These are phyloP conservation scores for Cnidoscolus chayamansa DNA, from an alignment of 441 rosid species.

Conservation along the genomic window DNA sequence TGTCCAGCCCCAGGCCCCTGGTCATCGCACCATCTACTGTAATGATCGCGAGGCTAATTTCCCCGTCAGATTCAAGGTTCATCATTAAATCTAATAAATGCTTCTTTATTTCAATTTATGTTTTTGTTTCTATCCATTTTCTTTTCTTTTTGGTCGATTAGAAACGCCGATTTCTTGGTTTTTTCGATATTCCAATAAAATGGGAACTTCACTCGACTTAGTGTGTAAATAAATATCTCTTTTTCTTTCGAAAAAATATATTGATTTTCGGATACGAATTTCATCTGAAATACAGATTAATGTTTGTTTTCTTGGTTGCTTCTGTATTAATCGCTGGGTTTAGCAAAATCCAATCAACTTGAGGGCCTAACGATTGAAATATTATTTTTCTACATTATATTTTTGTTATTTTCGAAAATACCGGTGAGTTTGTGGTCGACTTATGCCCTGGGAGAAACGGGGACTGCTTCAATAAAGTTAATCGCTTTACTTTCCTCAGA, in stretches of 20 bases:
- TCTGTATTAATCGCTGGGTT: neutral
- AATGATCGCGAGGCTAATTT: conserved; percentile 88
- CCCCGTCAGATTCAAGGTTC: conserved; percentile 69
- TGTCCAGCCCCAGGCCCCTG: conserved; percentile 90
- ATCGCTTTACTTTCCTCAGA: neutral
- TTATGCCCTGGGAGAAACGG: neutral
- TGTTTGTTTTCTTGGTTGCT: neutral
- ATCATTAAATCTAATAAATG: neutral
- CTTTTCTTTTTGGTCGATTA: neutral
- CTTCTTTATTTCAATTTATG: neutral
- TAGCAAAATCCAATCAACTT: neutral
- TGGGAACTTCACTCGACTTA: conserved; percentile 7
- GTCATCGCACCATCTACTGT: conserved; percentile 74
- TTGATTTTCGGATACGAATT: neutral
- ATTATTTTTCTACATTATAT: neutral
- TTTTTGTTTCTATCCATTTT: neutral
- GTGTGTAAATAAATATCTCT: neutral
- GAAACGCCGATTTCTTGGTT: neutral
- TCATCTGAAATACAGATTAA: neutral
- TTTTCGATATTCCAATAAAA: neutral
- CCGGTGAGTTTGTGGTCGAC: neutral
- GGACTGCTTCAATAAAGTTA: neutral
- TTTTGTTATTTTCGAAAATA: neutral
- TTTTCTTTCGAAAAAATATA: neutral
- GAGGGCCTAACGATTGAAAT: neutral